These are phyloP conservation scores for Curvularia sp. DNA, from an alignment of 2,329 filamentous ascomycete genomes.

Conservation along the genomic window DNA sequence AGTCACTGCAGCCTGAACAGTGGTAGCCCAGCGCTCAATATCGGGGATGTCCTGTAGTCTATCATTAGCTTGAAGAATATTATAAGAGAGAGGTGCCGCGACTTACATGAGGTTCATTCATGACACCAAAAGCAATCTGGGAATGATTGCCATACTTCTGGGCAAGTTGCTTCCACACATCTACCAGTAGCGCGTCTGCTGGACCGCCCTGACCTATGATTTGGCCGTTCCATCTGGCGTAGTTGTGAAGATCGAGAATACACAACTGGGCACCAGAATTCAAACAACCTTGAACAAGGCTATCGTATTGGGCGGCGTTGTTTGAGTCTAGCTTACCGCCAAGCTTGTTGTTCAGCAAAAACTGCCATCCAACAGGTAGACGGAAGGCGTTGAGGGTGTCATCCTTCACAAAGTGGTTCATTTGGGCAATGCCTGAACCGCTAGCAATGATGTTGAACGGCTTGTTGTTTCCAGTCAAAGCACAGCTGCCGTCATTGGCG, in stretches of 20 bases:
- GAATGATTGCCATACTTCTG: conserved; percentile 62
- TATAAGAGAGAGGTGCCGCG: conserved; percentile 48
- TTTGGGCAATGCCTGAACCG: conserved; percentile 56
- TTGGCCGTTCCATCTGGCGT: conserved; percentile 64
- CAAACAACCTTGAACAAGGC: conserved; percentile 64
- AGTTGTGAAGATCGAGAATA: conserved; percentile 62
- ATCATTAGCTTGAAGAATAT: conserved; percentile 46
- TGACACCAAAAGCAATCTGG: conserved; percentile 68
- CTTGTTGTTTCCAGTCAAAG: conserved; percentile 33
- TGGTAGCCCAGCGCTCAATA: conserved; percentile 60
- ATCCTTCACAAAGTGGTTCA: conserved; percentile 63
- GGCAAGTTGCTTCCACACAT: conserved; percentile 64
- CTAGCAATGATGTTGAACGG: conserved; percentile 26
- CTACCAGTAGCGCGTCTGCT: conserved; percentile 63
- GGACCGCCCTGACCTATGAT: conserved; percentile 72
- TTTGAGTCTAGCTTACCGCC: conserved; percentile 59
- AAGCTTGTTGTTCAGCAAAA: conserved; percentile 61
- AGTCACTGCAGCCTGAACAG: conserved; percentile 68
- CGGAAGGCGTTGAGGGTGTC: conserved; percentile 64
- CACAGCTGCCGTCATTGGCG: conserved; percentile 15
- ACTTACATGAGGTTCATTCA: conserved; percentile 69
- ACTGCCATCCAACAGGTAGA: conserved; percentile 67
- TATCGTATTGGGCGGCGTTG: conserved; percentile 60
- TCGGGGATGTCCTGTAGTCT: conserved; percentile 11
- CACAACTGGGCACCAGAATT: conserved; percentile 62